Conservation (phyloP, 176 grass and related monocot genomes). For the Pontederia crassipes region DNA sequence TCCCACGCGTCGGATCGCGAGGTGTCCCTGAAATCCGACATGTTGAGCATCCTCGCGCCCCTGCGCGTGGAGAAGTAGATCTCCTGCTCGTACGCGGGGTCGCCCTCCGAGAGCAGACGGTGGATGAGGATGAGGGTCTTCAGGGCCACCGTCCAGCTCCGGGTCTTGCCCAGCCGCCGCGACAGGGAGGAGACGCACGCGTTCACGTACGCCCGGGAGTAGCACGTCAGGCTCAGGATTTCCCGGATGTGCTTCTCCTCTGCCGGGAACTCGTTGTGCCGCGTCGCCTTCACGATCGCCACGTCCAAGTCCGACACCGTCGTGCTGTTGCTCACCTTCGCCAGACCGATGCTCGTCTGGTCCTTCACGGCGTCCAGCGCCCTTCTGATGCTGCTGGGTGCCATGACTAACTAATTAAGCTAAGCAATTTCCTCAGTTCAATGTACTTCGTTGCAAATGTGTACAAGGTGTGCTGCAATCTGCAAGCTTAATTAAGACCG, state of each 20-base stretch:
- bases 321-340: slow-evolving; percentile 43
- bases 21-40: slow-evolving; percentile 37
- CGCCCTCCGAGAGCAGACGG: slow-evolving; percentile 58
- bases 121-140: slow-evolving; percentile 68
- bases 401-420: slow-evolving; percentile 18
- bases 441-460: too few species aligned
- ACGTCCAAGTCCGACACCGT: slow-evolving; percentile 57
- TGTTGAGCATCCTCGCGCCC: slow-evolving; percentile 42
- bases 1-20: slow-evolving; percentile 29
- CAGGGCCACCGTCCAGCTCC: slow-evolving; percentile 65
- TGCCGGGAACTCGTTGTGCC: slow-evolving; percentile 73
- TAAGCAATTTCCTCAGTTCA: too few species aligned
- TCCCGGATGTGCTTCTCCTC: slow-evolving; percentile 73
- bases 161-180: slow-evolving; percentile 47
- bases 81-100: slow-evolving; percentile 44
- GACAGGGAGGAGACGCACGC: slow-evolving; percentile 42
- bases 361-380: slow-evolving; percentile 85
- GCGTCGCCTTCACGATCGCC: slow-evolving; percentile 76
- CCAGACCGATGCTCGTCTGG: slow-evolving; percentile 73
- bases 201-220: slow-evolving; percentile 34
- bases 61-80: slow-evolving; percentile 40
- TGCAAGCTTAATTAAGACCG: too few species aligned
- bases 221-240: slow-evolving; percentile 48
- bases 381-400: slow-evolving; percentile 68
- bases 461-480: too few species aligned